Base-by-base conservation (phyloP, 176 grass and related monocot species). In the Carex littledalei region DNA sequence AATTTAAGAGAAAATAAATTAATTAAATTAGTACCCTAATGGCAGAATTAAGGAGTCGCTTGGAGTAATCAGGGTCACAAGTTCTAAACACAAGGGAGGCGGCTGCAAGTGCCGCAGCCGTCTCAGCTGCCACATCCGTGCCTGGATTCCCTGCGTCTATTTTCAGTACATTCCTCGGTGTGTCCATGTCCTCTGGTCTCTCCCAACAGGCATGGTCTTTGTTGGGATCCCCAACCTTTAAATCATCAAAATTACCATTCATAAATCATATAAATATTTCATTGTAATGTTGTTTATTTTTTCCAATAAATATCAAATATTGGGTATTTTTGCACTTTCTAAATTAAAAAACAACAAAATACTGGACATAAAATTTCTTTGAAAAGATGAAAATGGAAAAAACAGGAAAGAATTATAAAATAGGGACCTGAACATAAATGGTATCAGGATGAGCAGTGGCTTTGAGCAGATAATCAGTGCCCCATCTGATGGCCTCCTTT, bases 121-220 rank as follows among this genome's bases (percentile, higher is more conserved):
- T 98, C 83, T 98, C 95, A 53, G 93, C 95, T 9, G 95, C 95
- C 3, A 98, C 89, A 58, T 98, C 95, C 59, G 91, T 89, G 26
- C 95, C 95, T 0, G 95, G 95, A 80, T 85, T 94, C 81, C 84
- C 31, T 1, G 87, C 45, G 60, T 98, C 93, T 34, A 98, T 89
- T 82, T 98, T 98, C 83, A 85, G 84, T 59, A 95, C 93, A 13
- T 77, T 90, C 10, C 95, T 69, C 1, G 88, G 89, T 0, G 95
- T 98, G 91, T 98, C 95, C 95, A 95, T 98, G 88, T 98, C 95
- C 83, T 98, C 95, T 37, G 95, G 95, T 3, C 95, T 89, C 81
- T 98, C 95, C 95, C 95, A 98, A 89, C 95, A 98, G 16, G 93
- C 91, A 57, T 98, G 95, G 80, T 98, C 95, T 88, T 86, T 92